Evolutionary conservation across 177 flowering plant species (phyloP).

Genomic region (Vitis hybrid): DNA sequence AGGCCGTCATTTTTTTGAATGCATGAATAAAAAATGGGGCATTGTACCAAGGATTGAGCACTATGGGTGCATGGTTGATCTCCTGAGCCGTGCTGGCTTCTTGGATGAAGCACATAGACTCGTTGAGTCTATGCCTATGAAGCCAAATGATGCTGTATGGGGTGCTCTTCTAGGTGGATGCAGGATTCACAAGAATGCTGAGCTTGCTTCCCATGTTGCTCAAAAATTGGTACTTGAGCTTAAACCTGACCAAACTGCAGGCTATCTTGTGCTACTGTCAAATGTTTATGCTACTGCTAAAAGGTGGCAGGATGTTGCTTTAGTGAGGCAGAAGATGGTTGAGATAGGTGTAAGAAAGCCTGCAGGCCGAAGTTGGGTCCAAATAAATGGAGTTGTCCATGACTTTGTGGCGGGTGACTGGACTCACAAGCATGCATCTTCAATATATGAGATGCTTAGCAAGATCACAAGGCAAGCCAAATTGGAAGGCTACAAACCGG

Average conservation of each 20-base stretch:
- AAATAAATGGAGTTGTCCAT: conserved; percentile 42
- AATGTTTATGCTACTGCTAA: conserved; percentile 51
- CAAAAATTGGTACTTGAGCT: conserved; percentile 36
- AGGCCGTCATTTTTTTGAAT: conserved; percentile 44
- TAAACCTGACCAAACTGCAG: conserved; percentile 42
- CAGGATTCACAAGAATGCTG: conserved; percentile 36
- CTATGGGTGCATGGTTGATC: conserved; percentile 79
- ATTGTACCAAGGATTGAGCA: conserved; percentile 50
- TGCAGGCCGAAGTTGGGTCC: conserved; percentile 60
- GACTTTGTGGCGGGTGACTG: conserved; percentile 48
- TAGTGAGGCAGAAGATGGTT: conserved; percentile 36
- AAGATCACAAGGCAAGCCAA: conserved; percentile 28
- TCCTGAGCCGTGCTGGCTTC: conserved; percentile 67
- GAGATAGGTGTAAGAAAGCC: conserved; percentile 47
- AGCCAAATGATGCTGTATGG: conserved; percentile 55
- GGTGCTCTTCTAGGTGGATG: conserved; percentile 65
- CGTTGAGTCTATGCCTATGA: conserved; percentile 49
- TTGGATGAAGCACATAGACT: conserved; percentile 55
- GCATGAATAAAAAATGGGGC: conserved; percentile 33
- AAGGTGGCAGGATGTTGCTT: conserved; percentile 47
- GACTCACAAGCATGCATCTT: conserved; percentile 32
- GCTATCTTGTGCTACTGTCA: conserved; percentile 48
- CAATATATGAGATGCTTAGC: conserved; percentile 35
- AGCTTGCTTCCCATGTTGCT: conserved; percentile 41
- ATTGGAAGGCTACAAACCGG: conserved; percentile 19